phyloP scores from a whole-genome alignment of 148 eudicot species.

The Gaultheria prostrata region DNA sequence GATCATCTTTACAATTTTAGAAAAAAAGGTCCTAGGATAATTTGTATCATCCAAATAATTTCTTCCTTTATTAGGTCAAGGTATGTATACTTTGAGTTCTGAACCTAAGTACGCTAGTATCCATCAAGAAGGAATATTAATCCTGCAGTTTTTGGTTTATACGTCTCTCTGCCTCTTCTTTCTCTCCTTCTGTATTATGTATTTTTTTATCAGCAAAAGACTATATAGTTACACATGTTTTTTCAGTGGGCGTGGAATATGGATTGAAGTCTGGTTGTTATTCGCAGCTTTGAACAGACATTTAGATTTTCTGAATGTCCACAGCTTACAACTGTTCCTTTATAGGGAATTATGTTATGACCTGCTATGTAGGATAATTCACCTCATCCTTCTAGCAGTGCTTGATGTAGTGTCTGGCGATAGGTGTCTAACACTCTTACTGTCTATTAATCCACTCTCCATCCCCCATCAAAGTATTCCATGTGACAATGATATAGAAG shows the following conservation, averaged over 20 bases:
- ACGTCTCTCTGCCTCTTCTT: not conserved
- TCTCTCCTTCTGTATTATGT: not conserved
- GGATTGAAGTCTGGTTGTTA: not conserved
- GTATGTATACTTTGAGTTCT: not conserved
- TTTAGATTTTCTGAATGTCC: not conserved
- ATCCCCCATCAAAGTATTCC: not conserved
- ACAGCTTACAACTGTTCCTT: not conserved
- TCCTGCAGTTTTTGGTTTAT: not conserved
- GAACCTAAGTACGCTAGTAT: not conserved
- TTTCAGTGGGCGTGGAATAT: not conserved
- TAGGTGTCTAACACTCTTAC: not conserved
- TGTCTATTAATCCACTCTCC: not conserved
- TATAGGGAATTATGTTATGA: not conserved
- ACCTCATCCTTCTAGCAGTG: not conserved
- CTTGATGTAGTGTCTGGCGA: not conserved
- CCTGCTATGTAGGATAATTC: not conserved
- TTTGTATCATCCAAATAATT: not conserved
- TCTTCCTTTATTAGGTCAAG: not conserved
- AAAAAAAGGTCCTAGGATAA: not conserved
- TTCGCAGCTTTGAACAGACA: not conserved
- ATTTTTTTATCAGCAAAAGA: not conserved
- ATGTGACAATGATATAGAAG: not conserved
- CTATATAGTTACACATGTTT: not conserved
- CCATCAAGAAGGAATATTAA: not conserved
- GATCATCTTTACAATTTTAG: not conserved